A percentile compares a stretch with the other conserved stretches of the same genome.
phyloP scores from a whole-genome alignment of 345 rosid species.

The Abelmoschus esculentus region DNA sequence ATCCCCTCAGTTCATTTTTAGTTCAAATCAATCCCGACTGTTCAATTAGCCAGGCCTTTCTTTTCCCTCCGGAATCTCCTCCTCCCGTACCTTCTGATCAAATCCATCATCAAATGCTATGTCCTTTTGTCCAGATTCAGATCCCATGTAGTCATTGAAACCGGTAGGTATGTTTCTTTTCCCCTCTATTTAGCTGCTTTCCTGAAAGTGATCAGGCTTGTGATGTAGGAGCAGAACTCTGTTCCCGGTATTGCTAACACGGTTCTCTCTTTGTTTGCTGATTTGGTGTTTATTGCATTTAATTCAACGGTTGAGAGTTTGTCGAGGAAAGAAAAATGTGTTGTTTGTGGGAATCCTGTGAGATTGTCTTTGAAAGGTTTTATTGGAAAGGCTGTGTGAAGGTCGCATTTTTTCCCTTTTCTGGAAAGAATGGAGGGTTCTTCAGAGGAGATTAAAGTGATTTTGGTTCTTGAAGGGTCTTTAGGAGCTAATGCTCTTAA shows the following conservation, averaged over 20 bases:
- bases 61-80: constrained; percentile 37
- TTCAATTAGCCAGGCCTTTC: constrained; percentile 39
- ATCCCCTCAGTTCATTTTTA: constrained; percentile 56
- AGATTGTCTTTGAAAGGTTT: constrained; percentile 41
- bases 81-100: constrained; percentile 47
- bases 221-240: constrained; percentile 74
- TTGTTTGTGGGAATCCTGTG: constrained; percentile 75
- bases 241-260: constrained; percentile 63
- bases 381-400: constrained; percentile 43
- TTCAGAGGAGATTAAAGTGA: constrained; percentile 35
- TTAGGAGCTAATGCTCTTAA: constrained; percentile 68
- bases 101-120: constrained; percentile 35
- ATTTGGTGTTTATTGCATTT: constrained; percentile 60
- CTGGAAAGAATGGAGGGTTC: constrained; percentile 28
- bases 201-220: constrained; percentile 38
- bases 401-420: constrained; percentile 38
- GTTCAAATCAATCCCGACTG: constrained; percentile 47
- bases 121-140: constrained; percentile 35
- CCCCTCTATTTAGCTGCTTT: constrained; percentile 69
- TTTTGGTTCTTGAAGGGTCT: constrained; percentile 75
- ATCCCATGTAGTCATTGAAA: constrained; percentile 69
- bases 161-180: constrained; percentile 81
- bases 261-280: constrained; percentile 55
- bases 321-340: constrained; percentile 42
- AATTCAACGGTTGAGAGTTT: constrained; percentile 55